Evolutionary conservation across 208 protist species (phyloP), one percentile per base, ranked within the genome.

Genomic region (Phytomonas sp.): DNA sequence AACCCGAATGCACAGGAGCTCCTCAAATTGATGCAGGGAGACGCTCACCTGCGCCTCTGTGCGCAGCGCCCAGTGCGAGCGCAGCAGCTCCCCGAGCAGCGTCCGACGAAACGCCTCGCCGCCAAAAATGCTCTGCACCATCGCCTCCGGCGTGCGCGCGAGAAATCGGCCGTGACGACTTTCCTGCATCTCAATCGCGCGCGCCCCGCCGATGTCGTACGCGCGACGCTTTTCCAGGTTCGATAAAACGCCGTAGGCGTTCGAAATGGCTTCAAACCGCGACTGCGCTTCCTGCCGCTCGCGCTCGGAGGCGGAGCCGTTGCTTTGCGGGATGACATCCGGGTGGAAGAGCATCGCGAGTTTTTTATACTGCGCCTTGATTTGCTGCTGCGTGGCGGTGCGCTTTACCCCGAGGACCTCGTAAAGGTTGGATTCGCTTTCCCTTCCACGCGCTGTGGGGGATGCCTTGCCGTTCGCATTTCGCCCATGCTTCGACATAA

Each of bases 271-370:
- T 31, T 85, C 84, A 75, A 95, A 95, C 75, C 83, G 90, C 63
- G 36, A 60, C 70, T 91, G 81, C 31, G 83, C 76, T 26, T 77
- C 67, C 0, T 36, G 63, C 34, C 80, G 72, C 75, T 95, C 83
- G 64, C 81, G 66, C 0, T 70, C 70, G 30, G 72, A 71, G 28
- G 60, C 60, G 2, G 59, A 60, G 29, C 60, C 59, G 59, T 23
- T 59, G 51, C 51, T 59, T 46, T 74, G 77, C 68, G 82, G 77
- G 13, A 71, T 80, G n/a, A 89, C 83, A 67, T 95, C 90, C 11
- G 90, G 90, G 69, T 95, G 90, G 70, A 92, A 93, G 13, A 93
- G 74, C 81, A 89, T 92, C 28, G 90, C 90, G 4, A 95, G 81
- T 69, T 87, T 91, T 74, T 93, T 95, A 76, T 93, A 95, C 78